phyloP scores from a whole-genome alignment of 768 basidiomycete species.

The Mycena capillaripes region DNA sequence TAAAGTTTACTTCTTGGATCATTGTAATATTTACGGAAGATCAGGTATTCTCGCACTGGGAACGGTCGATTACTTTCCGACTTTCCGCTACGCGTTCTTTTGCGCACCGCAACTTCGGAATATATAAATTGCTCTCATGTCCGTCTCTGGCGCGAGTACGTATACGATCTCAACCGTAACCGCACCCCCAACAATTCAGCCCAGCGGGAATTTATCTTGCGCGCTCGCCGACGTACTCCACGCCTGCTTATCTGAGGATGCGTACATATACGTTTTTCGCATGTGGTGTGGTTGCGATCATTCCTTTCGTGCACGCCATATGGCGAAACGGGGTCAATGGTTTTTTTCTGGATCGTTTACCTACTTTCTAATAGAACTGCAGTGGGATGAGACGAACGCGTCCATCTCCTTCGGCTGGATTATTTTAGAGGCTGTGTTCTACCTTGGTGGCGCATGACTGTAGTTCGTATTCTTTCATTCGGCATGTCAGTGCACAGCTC shows the following conservation, averaged over 20 bases:
- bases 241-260: slow-evolving; percentile 14
- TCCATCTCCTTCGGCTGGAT: slow-evolving; percentile 26
- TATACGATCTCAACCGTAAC: background rate
- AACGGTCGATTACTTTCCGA: slow-evolving; percentile 31
- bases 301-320: slow-evolving; percentile 26
- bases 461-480: slow-evolving; percentile 10
- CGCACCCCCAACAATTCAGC: background rate
- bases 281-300: slow-evolving; percentile 12
- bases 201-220: slow-evolving; percentile 28
- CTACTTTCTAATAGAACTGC: background rate
- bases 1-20: background rate
- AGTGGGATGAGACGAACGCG: slow-evolving; percentile 2
- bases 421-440: slow-evolving; percentile 3
- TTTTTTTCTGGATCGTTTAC: background rate
- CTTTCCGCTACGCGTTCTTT: slow-evolving; percentile 31
- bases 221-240: slow-evolving; percentile 21
- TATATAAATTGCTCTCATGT: slow-evolving; percentile 24
- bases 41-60: slow-evolving; percentile 30
- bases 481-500: too few species aligned
- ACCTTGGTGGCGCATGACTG: slow-evolving; percentile 27
- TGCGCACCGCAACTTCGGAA: slow-evolving; percentile 15
- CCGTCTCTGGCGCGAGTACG: slow-evolving; percentile 19
- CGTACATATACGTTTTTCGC: slow-evolving; percentile 34
- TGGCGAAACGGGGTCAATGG: slow-evolving; percentile 10
- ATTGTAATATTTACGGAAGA: background rate